Conservation (phyloP, 176 grass and related monocot genomes). For the Musa schizocarpa region DNA sequence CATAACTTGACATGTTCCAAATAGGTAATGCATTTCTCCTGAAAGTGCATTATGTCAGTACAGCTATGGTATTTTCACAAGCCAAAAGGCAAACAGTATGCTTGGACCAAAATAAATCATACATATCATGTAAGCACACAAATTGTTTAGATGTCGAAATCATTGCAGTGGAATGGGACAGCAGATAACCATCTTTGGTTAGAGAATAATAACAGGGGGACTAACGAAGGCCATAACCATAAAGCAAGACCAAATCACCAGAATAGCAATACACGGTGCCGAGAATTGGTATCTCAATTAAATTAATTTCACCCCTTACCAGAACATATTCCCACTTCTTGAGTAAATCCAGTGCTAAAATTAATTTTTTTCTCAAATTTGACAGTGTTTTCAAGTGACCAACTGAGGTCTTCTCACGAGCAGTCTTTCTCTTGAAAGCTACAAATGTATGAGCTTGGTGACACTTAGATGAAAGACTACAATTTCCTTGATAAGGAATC, state of each 20-base stretch:
- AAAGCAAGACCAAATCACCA: not conserved
- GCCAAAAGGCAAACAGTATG: not conserved
- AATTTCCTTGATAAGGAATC: not conserved
- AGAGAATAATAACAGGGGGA: too few species aligned
- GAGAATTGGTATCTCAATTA: not conserved
- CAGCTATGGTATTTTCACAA: not conserved
- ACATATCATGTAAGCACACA: not conserved
- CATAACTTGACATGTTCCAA: not conserved
- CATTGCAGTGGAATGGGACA: not conserved
- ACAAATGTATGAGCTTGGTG: not conserved
- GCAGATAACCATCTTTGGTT: not conserved
- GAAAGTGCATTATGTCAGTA: not conserved
- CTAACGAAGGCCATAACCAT: not conserved
- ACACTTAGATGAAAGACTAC: not conserved
- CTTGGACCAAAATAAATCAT: not conserved
- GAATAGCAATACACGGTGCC: not conserved
- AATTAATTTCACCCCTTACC: not conserved
- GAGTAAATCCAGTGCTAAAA: not conserved
- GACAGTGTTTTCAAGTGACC: not conserved
- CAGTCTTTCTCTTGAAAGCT: not conserved
- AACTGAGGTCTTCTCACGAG: not conserved
- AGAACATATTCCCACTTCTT: not conserved
- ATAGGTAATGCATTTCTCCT: not conserved
- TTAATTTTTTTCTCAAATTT: not conserved
- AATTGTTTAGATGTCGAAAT: not conserved